A percentile compares a stretch with the other conserved stretches of the same genome.
Conservation (phyloP, 2,329 filamentous ascomycete genomes). For the Sporothrix pallida region DNA sequence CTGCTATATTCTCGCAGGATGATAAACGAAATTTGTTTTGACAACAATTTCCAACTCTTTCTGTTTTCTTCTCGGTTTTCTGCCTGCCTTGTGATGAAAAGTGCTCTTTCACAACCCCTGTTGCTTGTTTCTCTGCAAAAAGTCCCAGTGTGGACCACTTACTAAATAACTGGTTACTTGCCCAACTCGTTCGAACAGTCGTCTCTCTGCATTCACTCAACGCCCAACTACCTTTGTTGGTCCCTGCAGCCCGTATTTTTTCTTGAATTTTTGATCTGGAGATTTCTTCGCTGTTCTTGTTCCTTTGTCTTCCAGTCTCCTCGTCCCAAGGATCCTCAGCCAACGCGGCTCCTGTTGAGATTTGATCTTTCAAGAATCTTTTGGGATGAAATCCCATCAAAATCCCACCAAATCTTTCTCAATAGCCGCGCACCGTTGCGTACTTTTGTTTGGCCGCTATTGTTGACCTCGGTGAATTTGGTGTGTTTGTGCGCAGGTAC, state of each 20-base stretch:
- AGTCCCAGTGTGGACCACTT: neutral
- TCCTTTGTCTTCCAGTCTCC: neutral
- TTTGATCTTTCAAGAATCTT: neutral
- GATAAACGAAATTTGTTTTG: neutral
- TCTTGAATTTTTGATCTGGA: neutral
- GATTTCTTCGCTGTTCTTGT: neutral
- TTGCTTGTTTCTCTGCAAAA: neutral
- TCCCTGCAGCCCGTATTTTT: neutral
- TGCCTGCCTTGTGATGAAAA: neutral
- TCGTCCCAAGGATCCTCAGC: neutral
- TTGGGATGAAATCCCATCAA: neutral
- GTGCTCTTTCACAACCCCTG: neutral
- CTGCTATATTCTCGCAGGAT: neutral
- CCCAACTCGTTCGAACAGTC: neutral
- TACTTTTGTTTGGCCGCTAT: neutral
- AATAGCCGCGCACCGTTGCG: neutral
- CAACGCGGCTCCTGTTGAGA: conserved; percentile 1
- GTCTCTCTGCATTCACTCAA: neutral
- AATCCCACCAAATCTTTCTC: neutral
- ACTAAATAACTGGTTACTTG: neutral
- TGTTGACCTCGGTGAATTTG: neutral
- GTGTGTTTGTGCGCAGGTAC: no score
- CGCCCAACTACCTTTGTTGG: neutral
- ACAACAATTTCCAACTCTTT: neutral
- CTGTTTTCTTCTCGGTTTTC: neutral